Conservation (phyloP, 306 rosid genomes). For the Vachellia pachyceras region DNA sequence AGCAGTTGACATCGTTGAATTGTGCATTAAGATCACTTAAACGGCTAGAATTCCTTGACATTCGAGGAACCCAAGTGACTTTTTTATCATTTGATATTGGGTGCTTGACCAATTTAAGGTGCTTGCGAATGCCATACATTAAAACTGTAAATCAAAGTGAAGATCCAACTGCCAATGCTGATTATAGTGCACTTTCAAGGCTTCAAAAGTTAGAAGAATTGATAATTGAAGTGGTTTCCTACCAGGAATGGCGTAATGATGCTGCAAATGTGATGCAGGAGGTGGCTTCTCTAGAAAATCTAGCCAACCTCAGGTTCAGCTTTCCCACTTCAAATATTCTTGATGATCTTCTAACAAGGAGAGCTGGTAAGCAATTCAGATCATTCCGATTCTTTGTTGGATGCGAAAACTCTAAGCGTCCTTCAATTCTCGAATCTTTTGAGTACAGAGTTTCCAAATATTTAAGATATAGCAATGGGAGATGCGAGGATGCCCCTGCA, state of each 20-base stretch:
- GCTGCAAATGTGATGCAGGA: not conserved
- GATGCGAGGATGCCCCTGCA: not conserved
- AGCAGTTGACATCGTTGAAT: not conserved
- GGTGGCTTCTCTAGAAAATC: not conserved
- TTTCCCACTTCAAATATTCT: constrained; percentile 29
- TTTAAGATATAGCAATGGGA: constrained; percentile 34
- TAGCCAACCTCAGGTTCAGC: not conserved
- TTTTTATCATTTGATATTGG: constrained; percentile 19
- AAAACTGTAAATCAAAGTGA: not conserved
- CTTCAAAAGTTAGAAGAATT: constrained; percentile 35
- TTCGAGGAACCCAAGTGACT: not conserved
- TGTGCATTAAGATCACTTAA: not conserved
- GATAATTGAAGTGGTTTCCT: constrained; percentile 15
- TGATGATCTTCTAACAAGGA: constrained; percentile 22
- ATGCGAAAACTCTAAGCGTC: constrained; percentile 20
- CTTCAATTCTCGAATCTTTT: constrained; percentile 34
- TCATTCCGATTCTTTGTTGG: constrained; percentile 44
- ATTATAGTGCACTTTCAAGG: not conserved
- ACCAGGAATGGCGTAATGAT: not conserved
- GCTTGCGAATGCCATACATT: constrained; percentile 22
- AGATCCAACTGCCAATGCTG: not conserved
- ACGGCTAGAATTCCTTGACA: constrained; percentile 33
- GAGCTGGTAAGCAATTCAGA: not conserved
- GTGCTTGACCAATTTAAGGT: constrained; percentile 11
- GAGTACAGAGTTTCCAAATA: constrained; percentile 33